Base-by-base conservation (phyloP, 345 rosid genomes). In the Corchorus capsularis region DNA sequence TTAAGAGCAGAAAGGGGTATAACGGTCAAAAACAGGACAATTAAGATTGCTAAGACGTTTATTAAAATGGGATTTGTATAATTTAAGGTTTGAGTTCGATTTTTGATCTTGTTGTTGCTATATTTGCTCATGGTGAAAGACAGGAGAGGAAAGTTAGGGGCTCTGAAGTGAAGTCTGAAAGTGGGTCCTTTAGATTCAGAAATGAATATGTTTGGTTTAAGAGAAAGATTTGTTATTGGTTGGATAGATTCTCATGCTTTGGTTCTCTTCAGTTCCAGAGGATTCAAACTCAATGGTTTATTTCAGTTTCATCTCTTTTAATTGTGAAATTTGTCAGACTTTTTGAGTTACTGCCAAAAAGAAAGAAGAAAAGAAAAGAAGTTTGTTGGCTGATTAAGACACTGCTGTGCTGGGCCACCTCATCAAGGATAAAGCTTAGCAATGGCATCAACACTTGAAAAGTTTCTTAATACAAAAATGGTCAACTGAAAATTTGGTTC, bases 1-100 rank as follows among this genome's bases (percentile, higher is more conserved):
- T 37, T 52, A 27, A 78, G 78, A 13, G 84, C 73, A 11, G 84
- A 85, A 3, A 6, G 56, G 67, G 86, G 87, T 81, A 78, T 41
- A 45, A 79, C 34, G 47, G 73, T 8, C 34, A 65, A 12, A 16
- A 54, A 69, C 20, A 84, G 27, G 61, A 65, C 13, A 53, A 79
- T 43, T 7, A 72, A 62, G 59, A 37, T 6, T 8, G 27, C 9
- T 11, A 12, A n/a, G 19, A 55, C 8, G 46, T 63, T 16, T 13
- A 27, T 1, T 1, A 76, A 71, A 56, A 52, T 79, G 77, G 77
- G 74, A n/a, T 47, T 70, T 15, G 34, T 35, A 45, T 34, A 60
- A 34, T 71, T 76, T 66, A 14, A 76, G 64, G 59, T 15, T 35
- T 13, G 76, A 19, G 47, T 4, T 8, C 6, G 35, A 10, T 13